Evolutionary conservation across 31 red algal species (phyloP), one percentile per base, ranked within the genome.

Genomic region (Endocladia muricata): DNA sequence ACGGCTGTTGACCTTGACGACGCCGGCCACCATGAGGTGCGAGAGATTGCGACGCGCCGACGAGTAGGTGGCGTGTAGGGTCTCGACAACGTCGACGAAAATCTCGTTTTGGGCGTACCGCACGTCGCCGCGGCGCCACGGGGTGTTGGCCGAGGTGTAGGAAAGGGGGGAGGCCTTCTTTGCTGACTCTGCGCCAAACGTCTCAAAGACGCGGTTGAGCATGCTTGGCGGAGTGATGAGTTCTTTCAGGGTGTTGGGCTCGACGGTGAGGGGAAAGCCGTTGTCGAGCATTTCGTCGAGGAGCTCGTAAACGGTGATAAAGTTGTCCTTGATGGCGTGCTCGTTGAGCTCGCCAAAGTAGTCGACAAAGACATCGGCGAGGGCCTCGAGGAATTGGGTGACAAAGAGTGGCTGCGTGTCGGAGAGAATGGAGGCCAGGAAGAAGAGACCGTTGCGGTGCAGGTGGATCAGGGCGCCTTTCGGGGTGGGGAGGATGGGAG

Each of bases 271-370:
- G 2, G 97, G 93, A 62, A 86, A 83, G 6, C 97, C 97, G 33
- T 90, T 82, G 69, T 95, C 92, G 3, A 96, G 58, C 74, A 99
- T 91, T 74, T 99, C 93, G 22, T 99, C 97, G n/a, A 99, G 83
- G 37, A 99, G 89, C 63, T 99, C 93, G 63, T 99, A 99, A 1
- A 99, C 93, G n/a, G 93, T 95, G 32, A 96, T 77, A 42, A 99
- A 99, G 73, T 99, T 88, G 41, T 99, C 97, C 59, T 95, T 95
- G 69, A 99, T 93, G 26, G 92, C 89, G 39, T 90, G 81, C 61
- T 95, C 93, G 33, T 87, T 94, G 1, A 93, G 36, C 55, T 96
- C 83, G 33, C 97, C 97, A 78, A 93, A 93, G 69, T 96, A 93
- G 48, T 84, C 72, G 17, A 83, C 79, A 25, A 99, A 74, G 8